Conservation (phyloP, 176 grass and related monocot genomes). For the Carex pumila region DNA sequence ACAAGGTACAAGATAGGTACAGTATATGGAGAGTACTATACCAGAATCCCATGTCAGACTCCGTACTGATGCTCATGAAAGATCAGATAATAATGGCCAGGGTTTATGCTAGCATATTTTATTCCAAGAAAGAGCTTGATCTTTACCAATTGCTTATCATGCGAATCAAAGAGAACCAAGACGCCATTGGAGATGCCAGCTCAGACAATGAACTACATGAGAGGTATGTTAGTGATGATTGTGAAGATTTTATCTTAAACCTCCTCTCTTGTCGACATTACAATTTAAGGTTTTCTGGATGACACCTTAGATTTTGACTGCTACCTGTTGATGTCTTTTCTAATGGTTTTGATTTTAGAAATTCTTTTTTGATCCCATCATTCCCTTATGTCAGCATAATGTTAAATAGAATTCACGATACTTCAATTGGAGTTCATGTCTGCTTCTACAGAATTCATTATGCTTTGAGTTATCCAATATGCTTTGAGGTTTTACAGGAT, state of each 20-base stretch:
- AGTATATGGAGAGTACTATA: conserved; percentile 69
- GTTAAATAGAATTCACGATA: background rate
- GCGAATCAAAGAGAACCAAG: conserved; percentile 54
- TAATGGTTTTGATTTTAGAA: background rate
- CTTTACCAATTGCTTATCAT: conserved; percentile 52
- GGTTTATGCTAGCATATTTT: conserved; percentile 61
- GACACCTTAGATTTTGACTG: conserved; percentile 11
- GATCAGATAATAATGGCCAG: conserved; percentile 92
- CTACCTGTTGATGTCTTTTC: background rate
- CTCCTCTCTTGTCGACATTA: background rate
- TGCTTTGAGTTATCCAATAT: background rate
- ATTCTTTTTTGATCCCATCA: background rate
- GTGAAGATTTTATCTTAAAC: background rate
- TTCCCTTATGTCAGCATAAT: background rate
- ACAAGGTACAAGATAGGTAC: conserved; percentile 50
- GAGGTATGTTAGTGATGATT: conserved; percentile 28
- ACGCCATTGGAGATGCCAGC: conserved; percentile 44
- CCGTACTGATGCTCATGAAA: conserved; percentile 55
- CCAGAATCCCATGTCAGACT: conserved; percentile 42
- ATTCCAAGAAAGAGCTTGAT: conserved; percentile 48
- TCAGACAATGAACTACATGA: conserved; percentile 47
- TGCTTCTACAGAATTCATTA: background rate
- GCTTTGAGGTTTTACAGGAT: background rate
- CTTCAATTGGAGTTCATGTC: background rate
- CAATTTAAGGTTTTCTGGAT: background rate